Base-by-base conservation (phyloP, 495 filamentous ascomycete species). In the Hypomontagnella monticulosa region DNA sequence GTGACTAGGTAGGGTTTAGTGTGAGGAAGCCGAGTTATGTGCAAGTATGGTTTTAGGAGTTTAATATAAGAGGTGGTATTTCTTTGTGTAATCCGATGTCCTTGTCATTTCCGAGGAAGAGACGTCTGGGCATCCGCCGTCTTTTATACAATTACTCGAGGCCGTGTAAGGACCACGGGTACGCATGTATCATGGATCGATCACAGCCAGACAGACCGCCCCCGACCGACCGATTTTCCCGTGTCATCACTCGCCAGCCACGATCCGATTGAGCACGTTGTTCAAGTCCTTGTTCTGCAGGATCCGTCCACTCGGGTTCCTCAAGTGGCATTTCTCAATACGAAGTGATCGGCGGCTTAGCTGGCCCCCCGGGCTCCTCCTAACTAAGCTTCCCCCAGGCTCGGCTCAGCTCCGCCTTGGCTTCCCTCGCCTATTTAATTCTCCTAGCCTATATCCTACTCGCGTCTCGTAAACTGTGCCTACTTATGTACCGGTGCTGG, bases 261-360 rank as follows among this genome's bases (percentile, higher is more conserved):
- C 23, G 23, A 27, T 27, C 23, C 37, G 53, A 49, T 38, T n/a
- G 15, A 56, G 44, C 46, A 57, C 52, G 52, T 63, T 69, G 59
- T 66, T n/a, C n/a, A n/a, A n/a, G n/a, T n/a, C n/a, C n/a, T n/a
- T n/a, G n/a, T 43, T 54, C 33, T 38, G 19, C 34, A 14, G 18
- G 15, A 47, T 49, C 34, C 56, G 46, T 36, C 63, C 55, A 66
- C 49, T 60, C 42, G 56, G 50, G 42, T 52, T 37, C 57, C 34
- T 50, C 44, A 15, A 27, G 6, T 23, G n/a, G 34, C 3, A 34
- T 10, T 16, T 4, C 42, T 48, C 48, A 72, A 72, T 72, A 72
- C 70, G 70, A 72, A 71, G 63, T 71, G 61, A 69, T 74, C 73
- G 69, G 44, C 73, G 48, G 23, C 23, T 27, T 27, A 27, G 23